Conservation (phyloP, 164 flowering plant species). For the Macadamia integrifolia region DNA sequence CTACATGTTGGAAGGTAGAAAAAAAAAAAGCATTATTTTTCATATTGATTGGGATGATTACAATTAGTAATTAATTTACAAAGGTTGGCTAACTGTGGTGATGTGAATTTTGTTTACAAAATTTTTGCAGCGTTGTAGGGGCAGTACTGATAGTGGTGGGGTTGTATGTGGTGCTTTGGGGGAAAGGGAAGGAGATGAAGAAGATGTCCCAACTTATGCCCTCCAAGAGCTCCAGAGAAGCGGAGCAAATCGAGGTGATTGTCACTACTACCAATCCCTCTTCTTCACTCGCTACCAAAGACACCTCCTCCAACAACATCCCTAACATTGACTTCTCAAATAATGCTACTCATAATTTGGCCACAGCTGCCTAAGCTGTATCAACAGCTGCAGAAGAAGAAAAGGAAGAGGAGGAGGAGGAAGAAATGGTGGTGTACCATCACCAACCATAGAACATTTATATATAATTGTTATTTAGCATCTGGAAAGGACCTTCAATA, state of each 20-base stretch:
- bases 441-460: no score
- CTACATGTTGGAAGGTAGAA: slow-evolving; percentile 42
- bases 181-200: slow-evolving; percentile 12
- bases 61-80: neutral
- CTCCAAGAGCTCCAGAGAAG: neutral
- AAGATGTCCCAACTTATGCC: neutral
- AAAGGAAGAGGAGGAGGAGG: no score
- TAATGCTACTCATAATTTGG: neutral
- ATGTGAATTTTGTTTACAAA: neutral
- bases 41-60: no score
- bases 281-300: no score
- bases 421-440: no score
- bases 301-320: no score
- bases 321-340: no score
- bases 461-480: no score
- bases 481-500: no score
- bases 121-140: slow-evolving; percentile 10
- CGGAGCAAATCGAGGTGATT: neutral
- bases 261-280: neutral
- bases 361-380: no score
- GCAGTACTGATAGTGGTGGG: slow-evolving; percentile 11
- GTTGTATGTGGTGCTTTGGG: slow-evolving; percentile 16
- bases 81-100: neutral
- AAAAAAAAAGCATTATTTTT: no score
- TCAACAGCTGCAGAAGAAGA: no score